Evolutionary conservation across 1,284 basidiomycete species (phyloP).

Genomic region (Rhodofomes roseus): DNA sequence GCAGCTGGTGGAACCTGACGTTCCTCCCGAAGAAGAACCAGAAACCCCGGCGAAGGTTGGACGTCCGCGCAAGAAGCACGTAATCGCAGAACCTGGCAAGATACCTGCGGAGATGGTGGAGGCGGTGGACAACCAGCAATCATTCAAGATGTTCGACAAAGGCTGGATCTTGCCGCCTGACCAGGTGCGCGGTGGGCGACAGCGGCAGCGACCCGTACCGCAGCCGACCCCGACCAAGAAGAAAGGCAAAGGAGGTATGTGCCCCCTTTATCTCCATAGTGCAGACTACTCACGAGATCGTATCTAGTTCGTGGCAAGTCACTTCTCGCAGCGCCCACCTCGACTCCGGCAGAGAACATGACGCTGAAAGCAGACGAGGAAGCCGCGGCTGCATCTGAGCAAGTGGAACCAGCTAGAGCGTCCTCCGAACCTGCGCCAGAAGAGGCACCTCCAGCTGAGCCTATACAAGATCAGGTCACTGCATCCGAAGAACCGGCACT

Average conservation of each 20-base stretch:
- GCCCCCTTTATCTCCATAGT: neutral
- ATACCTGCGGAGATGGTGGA: conserved; percentile 54
- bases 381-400: neutral
- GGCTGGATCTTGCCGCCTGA: conserved; percentile 89
- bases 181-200: conserved; percentile 54
- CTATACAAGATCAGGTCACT: neutral
- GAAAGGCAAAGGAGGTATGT: conserved; percentile 46
- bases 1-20: conserved; percentile 1
- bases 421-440: neutral
- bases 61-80: conserved; percentile 8
- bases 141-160: conserved; percentile 81
- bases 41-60: neutral
- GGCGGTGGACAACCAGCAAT: conserved; percentile 66
- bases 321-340: conserved; percentile 47
- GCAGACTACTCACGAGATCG: neutral
- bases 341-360: conserved; percentile 46
- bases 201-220: conserved; percentile 40
- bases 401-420: neutral
- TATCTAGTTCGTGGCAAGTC: conserved; percentile 41
- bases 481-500: neutral
- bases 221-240: conserved; percentile 45
- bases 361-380: conserved; percentile 17
- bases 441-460: neutral
- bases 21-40: conserved; percentile 6
- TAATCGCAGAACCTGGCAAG: conserved; percentile 21